Percentiles rank a stretch among this genome's conserved stretches.
Evolutionary conservation across 192 early-diverging fungal genomes (phyloP).

Genomic region (Coemansia sp.): DNA sequence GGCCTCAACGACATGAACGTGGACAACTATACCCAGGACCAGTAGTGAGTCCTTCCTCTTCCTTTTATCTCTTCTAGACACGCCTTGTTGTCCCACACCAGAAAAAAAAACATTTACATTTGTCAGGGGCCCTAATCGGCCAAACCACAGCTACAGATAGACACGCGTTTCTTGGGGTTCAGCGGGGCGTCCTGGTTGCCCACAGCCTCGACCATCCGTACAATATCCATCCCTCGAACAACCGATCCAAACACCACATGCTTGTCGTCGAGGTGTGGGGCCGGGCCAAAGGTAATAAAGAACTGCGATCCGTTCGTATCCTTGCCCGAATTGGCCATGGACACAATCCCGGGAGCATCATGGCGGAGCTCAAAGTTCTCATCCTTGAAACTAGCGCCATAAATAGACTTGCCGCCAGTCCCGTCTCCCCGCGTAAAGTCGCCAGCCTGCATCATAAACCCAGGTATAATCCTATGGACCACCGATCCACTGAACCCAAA

Average conservation of each 20-base stretch:
- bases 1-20: conserved; percentile 86
- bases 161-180: conserved; percentile 15
- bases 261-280: conserved; percentile 71
- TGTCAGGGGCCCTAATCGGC: background rate
- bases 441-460: conserved; percentile 89
- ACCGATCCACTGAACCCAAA: conserved; percentile 60
- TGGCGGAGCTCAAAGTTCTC: conserved; percentile 72
- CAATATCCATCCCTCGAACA: conserved; percentile 72
- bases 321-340: conserved; percentile 77
- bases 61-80: background rate
- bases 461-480: conserved; percentile 81
- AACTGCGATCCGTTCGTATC: conserved; percentile 84
- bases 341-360: conserved; percentile 61
- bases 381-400: conserved; percentile 71
- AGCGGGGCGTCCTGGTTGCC: conserved; percentile 28
- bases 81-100: background rate
- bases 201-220: conserved; percentile 68
- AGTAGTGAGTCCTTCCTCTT: background rate
- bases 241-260: conserved; percentile 82
- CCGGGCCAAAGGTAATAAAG: conserved; percentile 69
- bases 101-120: no score
- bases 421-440: conserved; percentile 74
- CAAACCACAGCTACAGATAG: conserved; percentile 23
- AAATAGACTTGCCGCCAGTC: conserved; percentile 78
- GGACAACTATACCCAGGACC: conserved; percentile 56